phyloP scores from a whole-genome alignment of 192 early-diverging fungal species.

The Backusella parvicylindrica region DNA sequence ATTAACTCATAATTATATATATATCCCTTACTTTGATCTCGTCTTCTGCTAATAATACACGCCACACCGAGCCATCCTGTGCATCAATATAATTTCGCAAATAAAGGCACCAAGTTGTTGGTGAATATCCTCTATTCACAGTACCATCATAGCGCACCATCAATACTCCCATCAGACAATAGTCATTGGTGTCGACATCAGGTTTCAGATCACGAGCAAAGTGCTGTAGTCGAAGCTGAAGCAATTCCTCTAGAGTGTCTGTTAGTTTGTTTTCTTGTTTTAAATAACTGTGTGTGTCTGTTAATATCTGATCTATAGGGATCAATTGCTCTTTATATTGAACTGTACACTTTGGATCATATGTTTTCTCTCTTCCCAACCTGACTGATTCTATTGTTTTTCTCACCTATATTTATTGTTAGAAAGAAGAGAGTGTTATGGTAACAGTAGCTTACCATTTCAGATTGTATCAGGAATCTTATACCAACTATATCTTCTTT shows the following conservation, averaged over 20 bases:
- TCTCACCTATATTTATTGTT: not conserved
- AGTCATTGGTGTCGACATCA: not conserved
- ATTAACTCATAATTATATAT: not conserved
- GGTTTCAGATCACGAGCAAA: not conserved
- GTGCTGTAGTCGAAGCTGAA: not conserved
- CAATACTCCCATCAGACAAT: constrained; percentile 1
- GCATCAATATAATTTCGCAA: not conserved
- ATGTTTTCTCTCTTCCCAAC: not conserved
- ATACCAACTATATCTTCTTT: not conserved
- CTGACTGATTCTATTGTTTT: not conserved
- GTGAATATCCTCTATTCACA: not conserved
- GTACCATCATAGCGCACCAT: constrained; percentile 10
- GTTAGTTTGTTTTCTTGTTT: not conserved
- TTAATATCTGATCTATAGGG: constrained; percentile 4
- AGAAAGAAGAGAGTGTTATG: not conserved
- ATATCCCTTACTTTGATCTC: not conserved
- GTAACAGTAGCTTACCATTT: not conserved
- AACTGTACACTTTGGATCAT: not conserved
- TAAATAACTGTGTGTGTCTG: constrained; percentile 1
- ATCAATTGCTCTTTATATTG: not conserved
- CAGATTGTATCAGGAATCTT: constrained; percentile 2
- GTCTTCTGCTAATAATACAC: not conserved
- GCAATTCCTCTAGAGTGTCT: not conserved
- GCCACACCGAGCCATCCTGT: constrained; percentile 2
- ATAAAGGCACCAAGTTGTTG: constrained; percentile 4